Evolutionary conservation across 495 filamentous ascomycete species (phyloP).

Genomic region (Hypoxylon lenormandii): DNA sequence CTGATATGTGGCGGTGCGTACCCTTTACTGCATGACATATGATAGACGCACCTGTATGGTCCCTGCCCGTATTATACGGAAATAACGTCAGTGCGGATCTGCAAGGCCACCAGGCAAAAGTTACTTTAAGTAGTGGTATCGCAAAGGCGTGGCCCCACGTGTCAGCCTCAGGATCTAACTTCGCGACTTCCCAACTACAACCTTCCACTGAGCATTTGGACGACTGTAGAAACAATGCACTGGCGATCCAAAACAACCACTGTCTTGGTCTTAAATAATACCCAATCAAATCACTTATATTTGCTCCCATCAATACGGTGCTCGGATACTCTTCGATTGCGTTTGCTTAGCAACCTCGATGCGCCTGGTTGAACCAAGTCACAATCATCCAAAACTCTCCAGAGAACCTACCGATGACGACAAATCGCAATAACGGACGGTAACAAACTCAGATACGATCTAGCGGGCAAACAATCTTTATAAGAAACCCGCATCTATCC

Average conservation of each 20-base stretch:
- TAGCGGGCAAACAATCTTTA: too few relatives aligned
- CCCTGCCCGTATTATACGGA: too few relatives aligned
- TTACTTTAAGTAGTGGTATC: constrained; percentile 7
- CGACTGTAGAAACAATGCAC: constrained; percentile 38
- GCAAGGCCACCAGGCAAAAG: constrained; percentile 27
- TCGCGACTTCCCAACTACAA: constrained; percentile 38
- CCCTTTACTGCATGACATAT: too few relatives aligned
- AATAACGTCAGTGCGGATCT: constrained; percentile 1
- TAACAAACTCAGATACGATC: background rate
- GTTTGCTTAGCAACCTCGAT: constrained; percentile 5
- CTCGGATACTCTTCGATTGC: background rate
- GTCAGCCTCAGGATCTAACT: constrained; percentile 45
- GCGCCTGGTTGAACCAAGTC: constrained; percentile 33
- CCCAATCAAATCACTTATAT: background rate
- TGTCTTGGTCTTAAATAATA: constrained; percentile 21
- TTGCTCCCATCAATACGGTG: background rate
- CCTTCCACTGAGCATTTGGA: constrained; percentile 23
- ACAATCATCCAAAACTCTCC: background rate
- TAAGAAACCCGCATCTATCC: too few relatives aligned
- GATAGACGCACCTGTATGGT: too few relatives aligned
- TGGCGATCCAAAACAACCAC: constrained; percentile 13
- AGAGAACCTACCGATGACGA: background rate
- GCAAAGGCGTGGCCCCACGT: constrained; percentile 40
- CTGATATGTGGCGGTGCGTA: too few relatives aligned
- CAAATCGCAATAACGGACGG: background rate